Percentiles rank a stretch among this genome's conserved stretches.
Conservation (phyloP, 371 early-diverging fungal species). For the Dichotomocladium elegans region DNA sequence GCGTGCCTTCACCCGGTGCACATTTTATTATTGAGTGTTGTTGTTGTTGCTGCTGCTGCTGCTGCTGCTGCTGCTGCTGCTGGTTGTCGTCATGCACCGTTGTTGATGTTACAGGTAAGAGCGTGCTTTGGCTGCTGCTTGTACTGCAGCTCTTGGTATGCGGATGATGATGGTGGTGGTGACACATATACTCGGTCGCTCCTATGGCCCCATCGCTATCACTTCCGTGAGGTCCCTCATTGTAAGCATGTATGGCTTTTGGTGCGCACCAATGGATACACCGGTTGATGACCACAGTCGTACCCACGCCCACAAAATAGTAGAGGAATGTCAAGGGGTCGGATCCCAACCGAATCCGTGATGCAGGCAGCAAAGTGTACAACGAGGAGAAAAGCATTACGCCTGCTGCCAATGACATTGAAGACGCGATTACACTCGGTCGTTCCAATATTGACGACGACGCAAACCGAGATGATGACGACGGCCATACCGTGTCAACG, state of each 20-base stretch:
- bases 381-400: constrained; percentile 39
- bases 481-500: constrained; percentile 7
- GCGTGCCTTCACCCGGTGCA: not conserved
- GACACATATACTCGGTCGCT: not conserved
- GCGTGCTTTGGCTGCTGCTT: constrained; percentile 1
- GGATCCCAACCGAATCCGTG: constrained; percentile 19
- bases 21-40: not conserved
- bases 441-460: constrained; percentile 4
- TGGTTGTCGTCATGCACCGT: not conserved
- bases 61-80: not conserved
- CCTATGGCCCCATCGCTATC: no score
- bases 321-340: constrained; percentile 20
- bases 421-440: constrained; percentile 5
- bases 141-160: not conserved
- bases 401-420: constrained; percentile 37
- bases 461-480: constrained; percentile 3
- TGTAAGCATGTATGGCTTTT: constrained; percentile 40
- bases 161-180: not conserved
- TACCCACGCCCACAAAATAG: constrained; percentile 27
- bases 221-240: not conserved
- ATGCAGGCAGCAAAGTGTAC: constrained; percentile 31
- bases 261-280: constrained; percentile 33
- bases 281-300: constrained; percentile 28
- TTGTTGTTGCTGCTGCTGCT: not conserved
- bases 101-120: not conserved